These are phyloP conservation scores for Quercus tomentella DNA, from an alignment of 331 rosid genomes.

Conservation along the genomic window DNA sequence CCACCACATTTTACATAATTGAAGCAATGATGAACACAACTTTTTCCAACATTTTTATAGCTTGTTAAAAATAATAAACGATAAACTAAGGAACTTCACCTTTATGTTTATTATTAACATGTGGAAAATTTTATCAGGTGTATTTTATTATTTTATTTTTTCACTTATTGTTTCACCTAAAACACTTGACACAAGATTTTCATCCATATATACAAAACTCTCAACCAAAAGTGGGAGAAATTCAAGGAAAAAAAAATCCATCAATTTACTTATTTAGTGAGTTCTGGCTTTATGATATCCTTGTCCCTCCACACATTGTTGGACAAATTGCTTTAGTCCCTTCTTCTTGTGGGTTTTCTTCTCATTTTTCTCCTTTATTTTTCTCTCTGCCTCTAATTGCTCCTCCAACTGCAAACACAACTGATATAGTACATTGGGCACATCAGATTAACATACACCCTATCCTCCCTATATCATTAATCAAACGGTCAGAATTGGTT, in stretches of 20 bases:
- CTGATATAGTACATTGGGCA: conserved; percentile 10
- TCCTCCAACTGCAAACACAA: conserved; percentile 55
- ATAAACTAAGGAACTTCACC: no score
- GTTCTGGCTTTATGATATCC: neutral
- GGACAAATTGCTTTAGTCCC: conserved; percentile 48
- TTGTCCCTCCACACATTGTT: conserved; percentile 32
- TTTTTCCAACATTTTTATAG: no score
- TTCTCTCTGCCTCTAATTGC: conserved; percentile 25
- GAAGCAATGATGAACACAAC: no score
- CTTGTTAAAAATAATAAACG: no score
- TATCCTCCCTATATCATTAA: no score
- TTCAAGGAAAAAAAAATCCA: neutral
- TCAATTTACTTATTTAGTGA: neutral
- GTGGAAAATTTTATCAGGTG: no score
- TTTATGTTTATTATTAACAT: no score
- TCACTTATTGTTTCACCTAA: no score
- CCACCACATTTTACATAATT: no score
- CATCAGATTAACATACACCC: neutral
- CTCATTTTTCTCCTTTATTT: neutral
- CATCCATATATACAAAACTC: neutral
- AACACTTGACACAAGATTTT: no score
- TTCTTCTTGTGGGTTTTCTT: conserved; percentile 26
- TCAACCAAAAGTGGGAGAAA: neutral
- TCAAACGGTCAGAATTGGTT: neutral
- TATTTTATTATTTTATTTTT: no score